Conservation (phyloP, 1,139 yeast genomes). For the Hyphopichia khmerensis region DNA sequence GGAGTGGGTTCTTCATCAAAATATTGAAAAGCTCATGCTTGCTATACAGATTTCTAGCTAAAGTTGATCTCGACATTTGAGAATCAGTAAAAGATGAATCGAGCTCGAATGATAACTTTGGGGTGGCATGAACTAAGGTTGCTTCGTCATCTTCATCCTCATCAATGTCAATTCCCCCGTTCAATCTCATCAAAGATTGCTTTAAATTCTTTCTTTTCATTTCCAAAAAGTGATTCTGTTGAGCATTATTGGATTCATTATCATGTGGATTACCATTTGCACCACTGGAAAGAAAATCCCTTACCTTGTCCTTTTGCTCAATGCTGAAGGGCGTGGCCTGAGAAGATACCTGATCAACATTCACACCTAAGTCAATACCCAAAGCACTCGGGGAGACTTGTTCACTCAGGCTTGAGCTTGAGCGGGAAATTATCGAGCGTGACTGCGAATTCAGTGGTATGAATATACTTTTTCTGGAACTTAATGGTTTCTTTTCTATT, state of each 20-base stretch:
- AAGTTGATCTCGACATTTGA: not conserved
- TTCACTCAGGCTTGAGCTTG: not conserved
- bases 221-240: not conserved
- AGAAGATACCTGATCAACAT: constrained; percentile 22
- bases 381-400: constrained; percentile 13
- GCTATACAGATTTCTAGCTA: not conserved
- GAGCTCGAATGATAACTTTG: constrained; percentile 9
- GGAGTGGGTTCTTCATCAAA: constrained; percentile 4
- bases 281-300: constrained; percentile 17
- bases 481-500: not conserved
- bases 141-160: constrained; percentile 21
- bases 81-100: not conserved
- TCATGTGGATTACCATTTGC: not conserved
- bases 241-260: not conserved
- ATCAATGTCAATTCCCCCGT: constrained; percentile 10
- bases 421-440: not conserved
- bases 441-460: not conserved
- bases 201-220: constrained; percentile 11
- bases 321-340: constrained; percentile 33
- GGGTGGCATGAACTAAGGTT: constrained; percentile 19
- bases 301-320: constrained; percentile 28
- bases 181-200: constrained; percentile 11
- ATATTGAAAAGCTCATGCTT: constrained; percentile 7
- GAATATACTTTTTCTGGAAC: not conserved
- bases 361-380: constrained; percentile 41